Percentiles rank a stretch among this genome's conserved stretches.
These are phyloP conservation scores for Aureobasidium sp. DNA, from an alignment of 2,329 filamentous ascomycete species.

Conservation along the genomic window DNA sequence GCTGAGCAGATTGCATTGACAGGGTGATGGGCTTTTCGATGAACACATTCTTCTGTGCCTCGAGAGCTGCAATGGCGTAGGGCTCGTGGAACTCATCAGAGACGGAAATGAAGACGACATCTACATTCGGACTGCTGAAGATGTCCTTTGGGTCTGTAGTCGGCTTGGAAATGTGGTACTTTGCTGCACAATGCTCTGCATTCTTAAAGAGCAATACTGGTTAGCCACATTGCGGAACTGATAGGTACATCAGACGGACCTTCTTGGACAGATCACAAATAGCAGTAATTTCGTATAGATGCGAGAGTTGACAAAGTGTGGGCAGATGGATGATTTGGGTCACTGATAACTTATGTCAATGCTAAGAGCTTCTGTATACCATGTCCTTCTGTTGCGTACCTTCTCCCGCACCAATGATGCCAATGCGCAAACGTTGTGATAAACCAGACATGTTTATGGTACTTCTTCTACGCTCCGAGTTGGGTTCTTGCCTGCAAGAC, in stretches of 20 bases:
- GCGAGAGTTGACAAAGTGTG: constrained; percentile 38
- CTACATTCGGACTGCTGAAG: constrained; percentile 38
- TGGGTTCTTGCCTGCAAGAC: background rate
- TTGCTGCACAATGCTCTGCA: constrained; percentile 33
- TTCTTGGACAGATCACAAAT: constrained; percentile 46
- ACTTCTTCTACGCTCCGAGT: background rate
- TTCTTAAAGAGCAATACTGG: constrained; percentile 17
- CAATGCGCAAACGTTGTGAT: constrained; percentile 27
- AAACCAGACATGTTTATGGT: background rate
- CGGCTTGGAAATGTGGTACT: constrained; percentile 28
- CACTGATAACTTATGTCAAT: constrained; percentile 23
- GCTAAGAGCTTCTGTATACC: background rate
- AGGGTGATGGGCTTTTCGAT: constrained; percentile 55
- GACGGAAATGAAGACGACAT: constrained; percentile 49
- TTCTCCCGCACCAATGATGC: constrained; percentile 44
- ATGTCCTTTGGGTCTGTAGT: constrained; percentile 38
- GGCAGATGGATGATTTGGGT: constrained; percentile 50
- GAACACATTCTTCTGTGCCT: constrained; percentile 50
- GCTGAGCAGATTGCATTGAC: constrained; percentile 39
- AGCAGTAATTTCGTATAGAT: constrained; percentile 41
- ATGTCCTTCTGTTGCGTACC: background rate
- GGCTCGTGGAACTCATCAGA: constrained; percentile 50
- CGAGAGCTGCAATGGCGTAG: constrained; percentile 46
- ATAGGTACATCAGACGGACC: constrained; percentile 18
- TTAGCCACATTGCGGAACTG: background rate